Base-by-base conservation (phyloP, 768 basidiomycete genomes). In the Lepiota brunneoincarnata region DNA sequence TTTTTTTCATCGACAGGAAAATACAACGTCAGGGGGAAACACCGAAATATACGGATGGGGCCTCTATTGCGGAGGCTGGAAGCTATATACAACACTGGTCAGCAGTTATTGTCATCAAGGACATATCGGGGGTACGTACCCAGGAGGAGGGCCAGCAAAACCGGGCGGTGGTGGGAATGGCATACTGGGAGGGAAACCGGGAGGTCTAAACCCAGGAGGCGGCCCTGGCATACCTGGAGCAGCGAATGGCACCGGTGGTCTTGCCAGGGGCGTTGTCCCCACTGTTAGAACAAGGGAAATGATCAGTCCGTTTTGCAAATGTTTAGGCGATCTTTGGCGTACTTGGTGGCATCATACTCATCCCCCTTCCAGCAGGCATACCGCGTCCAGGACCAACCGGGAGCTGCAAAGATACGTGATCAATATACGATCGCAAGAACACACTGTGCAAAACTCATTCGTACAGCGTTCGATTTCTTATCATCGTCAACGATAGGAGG, bases 341-440 rank as follows among this genome's bases (percentile, higher is more conserved):
- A 90, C 89, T 82, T 1, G 89, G 87, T 51, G 89, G 90, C 83
- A 91, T 84, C 89, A 92, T 93, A 51, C 93, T 92, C 84, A 98
- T 96, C 54, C 96, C 96, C 62, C 96, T 87, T 61, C 96, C 95
- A 38, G 95, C 96, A 67, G 95, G 93, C 78, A 93, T 87, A 61
- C 95, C 96, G 58, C 92, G 85, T 58, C 96, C 96, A 66, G 96
- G 93, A 49, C 96, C 96, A 58, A 80, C 78, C 60, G 90, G 84
- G 58, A 93, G 79, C 91, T 94, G 62, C 34, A 61, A 37, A 34
- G 53, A 58, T 42, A 67, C 57, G 61, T 52, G 26, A 50, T 41
- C 48, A 51, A 54, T 31, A 55, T 23, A 26, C 28, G 45, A 49
- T 34, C 49, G 41, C 31, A 23, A 49, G 51, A 49, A 45, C 24